Base-by-base conservation (phyloP, 2,329 filamentous ascomycete species). In the Mollisiaceae sp. region DNA sequence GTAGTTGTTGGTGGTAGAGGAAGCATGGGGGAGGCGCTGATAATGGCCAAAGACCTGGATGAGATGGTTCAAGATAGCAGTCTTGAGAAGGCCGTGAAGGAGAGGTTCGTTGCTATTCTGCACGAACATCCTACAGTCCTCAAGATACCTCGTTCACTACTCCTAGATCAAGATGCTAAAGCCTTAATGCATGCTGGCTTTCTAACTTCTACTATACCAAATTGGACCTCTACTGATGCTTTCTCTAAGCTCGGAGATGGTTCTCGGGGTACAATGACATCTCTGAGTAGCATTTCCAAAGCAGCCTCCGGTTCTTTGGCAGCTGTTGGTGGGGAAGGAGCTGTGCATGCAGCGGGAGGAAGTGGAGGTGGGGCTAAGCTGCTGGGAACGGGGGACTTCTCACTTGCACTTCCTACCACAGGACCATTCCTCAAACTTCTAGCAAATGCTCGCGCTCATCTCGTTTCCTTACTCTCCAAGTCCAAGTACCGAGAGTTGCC, bases 311-410 rank as follows among this genome's bases (percentile, higher is more conserved):
- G 91, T 15, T 88, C 88, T 2, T 73, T 90, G 1, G 89, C 82
- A 8, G 89, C 91, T 1, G 86, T 93, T 0, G 91, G 91, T 1
- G 90, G 90, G 4, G 78, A 81, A n/a, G 85, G 86, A 22, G 89
- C 86, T 2, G 79, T 92, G 5, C 85, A 90, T 73, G 83, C 83
- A 58, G 86, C 83, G 2, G 89, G 90, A 18, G 90, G 90, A 12
- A 72, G 65, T 59, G 76, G 74, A 43, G 77, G 72, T 68, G 70
- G 75, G 20, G 70, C 69, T n/a, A 66, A 71, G 60, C 50, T 62
- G 4, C 24, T 75, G 27, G 70, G 66, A 12, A 63, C 61, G 24
- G 72, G 70, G 12, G 69, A 73, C 20, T 80, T 85, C 75, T 84
- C 82, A 63, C 81, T 93, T 52, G 86, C 89, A 0, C 80, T 92